Conservation (phyloP, 1,139 yeast genomes). For the Debaryomycetaceae sp. region DNA sequence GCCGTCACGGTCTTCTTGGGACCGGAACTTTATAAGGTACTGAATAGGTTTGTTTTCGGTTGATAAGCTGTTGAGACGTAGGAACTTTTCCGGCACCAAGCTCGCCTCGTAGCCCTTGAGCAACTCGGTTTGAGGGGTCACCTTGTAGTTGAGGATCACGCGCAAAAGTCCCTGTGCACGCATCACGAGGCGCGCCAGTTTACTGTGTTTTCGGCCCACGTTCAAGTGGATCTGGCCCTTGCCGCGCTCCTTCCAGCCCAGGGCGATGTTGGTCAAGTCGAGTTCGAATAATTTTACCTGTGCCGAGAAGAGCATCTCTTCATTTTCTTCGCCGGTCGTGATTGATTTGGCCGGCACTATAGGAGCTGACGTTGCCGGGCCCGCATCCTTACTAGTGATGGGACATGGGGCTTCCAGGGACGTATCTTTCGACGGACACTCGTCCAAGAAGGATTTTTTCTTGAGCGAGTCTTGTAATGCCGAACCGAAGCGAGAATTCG, state of each 20-base stretch:
- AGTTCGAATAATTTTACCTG: slow-evolving; percentile 75
- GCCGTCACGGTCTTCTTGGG: slow-evolving; percentile 47
- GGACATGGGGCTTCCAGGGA: slow-evolving; percentile 7
- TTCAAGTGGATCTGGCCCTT: slow-evolving; percentile 80
- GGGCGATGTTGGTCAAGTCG: slow-evolving; percentile 48
- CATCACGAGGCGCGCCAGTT: slow-evolving; percentile 60
- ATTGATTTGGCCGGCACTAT: slow-evolving; percentile 41
- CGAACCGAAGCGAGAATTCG: slow-evolving; percentile 47
- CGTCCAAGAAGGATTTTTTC: slow-evolving; percentile 43
- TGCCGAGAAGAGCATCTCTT: slow-evolving; percentile 54
- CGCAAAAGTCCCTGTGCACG: slow-evolving; percentile 80
- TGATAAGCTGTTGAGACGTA: slow-evolving; percentile 45
- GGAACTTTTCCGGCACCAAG: slow-evolving; percentile 64
- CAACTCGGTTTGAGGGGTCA: slow-evolving; percentile 46
- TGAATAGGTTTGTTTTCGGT: slow-evolving; percentile 63
- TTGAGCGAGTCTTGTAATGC: slow-evolving; percentile 41
- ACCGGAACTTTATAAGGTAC: slow-evolving; percentile 67
- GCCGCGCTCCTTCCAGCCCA: slow-evolving; percentile 96
- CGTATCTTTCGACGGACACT: slow-evolving; percentile 5
- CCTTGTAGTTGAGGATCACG: slow-evolving; percentile 69
- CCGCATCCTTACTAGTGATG: slow-evolving; percentile 39
- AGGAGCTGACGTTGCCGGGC: too few relatives aligned
- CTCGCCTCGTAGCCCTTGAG: slow-evolving; percentile 81
- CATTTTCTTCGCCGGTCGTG: slow-evolving; percentile 88
- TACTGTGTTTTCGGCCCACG: slow-evolving; percentile 26